Evolutionary conservation across 768 basidiomycete species (phyloP).

Genomic region (Candolleomyces eurysporus): DNA sequence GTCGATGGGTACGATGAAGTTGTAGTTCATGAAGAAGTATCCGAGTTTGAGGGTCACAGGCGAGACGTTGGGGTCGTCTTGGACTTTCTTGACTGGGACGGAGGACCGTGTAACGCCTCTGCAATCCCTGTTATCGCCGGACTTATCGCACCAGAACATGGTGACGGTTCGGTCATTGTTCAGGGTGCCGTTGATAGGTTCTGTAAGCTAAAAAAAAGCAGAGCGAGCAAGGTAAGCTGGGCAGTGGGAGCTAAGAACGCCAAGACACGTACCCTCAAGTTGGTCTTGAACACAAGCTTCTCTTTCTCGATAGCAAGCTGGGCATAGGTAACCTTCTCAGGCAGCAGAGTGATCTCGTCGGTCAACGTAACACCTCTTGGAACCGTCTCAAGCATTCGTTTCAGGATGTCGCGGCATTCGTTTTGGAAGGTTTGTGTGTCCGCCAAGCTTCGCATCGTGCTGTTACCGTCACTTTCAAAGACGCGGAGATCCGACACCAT

Average conservation of each 20-base stretch:
- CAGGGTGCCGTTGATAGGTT: constrained; percentile 29
- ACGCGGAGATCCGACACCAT: constrained; percentile 35
- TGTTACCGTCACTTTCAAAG: constrained; percentile 33
- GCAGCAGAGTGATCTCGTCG: constrained; percentile 41
- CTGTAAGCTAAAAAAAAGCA: constrained; percentile 29
- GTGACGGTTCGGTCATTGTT: constrained; percentile 39
- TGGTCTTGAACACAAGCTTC: constrained; percentile 38
- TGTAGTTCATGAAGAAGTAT: constrained; percentile 37
- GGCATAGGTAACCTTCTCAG: constrained; percentile 37
- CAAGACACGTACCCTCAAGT: constrained; percentile 32
- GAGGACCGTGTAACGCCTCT: constrained; percentile 30
- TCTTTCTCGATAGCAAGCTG: constrained; percentile 35
- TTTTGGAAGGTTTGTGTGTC: constrained; percentile 31
- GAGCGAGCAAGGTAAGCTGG: not conserved
- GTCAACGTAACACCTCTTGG: constrained; percentile 43
- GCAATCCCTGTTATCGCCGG: constrained; percentile 34
- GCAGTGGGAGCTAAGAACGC: not conserved
- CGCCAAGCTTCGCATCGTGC: constrained; percentile 33
- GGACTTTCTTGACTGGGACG: constrained; percentile 24
- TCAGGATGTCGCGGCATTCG: constrained; percentile 38
- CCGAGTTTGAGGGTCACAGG: constrained; percentile 34
- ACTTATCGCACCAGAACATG: constrained; percentile 41
- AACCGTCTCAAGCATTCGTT: constrained; percentile 50
- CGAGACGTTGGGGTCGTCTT: constrained; percentile 34
- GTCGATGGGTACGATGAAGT: constrained; percentile 42